These are phyloP conservation scores for Exobasidium rhododendri DNA, from an alignment of 1,284 basidiomycete species.

Conservation along the genomic window DNA sequence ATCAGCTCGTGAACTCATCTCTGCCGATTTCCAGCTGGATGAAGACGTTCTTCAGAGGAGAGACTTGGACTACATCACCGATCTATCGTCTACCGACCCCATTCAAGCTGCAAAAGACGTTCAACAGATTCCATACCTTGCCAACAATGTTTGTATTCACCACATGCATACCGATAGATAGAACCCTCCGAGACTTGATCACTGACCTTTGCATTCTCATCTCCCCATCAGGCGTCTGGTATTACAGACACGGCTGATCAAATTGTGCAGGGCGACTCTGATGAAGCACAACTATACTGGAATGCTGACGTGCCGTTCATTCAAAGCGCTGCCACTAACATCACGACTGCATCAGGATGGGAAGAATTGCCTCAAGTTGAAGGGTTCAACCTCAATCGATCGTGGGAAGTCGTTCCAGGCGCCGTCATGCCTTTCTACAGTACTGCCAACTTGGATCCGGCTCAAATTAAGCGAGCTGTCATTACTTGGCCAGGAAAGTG, in stretches of 20 bases:
- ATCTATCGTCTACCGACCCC: slow-evolving; percentile 14
- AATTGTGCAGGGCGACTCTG: slow-evolving; percentile 26
- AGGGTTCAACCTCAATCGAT: slow-evolving; percentile 39
- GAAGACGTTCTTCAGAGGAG: background rate
- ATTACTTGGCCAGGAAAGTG: slow-evolving; percentile 39
- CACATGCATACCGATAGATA: background rate
- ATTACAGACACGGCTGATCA: slow-evolving; percentile 20
- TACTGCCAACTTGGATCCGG: slow-evolving; percentile 27
- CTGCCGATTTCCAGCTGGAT: background rate
- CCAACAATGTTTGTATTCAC: slow-evolving; percentile 10
- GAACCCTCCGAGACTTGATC: background rate
- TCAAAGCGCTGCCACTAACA: slow-evolving; percentile 16
- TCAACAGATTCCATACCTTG: slow-evolving; percentile 11
- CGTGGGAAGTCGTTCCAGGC: slow-evolving; percentile 22
- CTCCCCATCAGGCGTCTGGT: background rate
- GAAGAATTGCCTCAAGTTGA: slow-evolving; percentile 25
- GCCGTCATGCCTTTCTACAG: slow-evolving; percentile 40
- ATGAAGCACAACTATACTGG: slow-evolving; percentile 21
- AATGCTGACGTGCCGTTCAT: slow-evolving; percentile 28
- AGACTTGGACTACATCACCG: background rate
- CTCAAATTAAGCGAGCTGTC: slow-evolving; percentile 37
- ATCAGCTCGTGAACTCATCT: background rate
- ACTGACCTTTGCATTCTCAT: background rate
- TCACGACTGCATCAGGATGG: slow-evolving; percentile 24
- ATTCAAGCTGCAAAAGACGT: slow-evolving; percentile 25